Percentiles rank a stretch among this genome's conserved stretches.
phyloP scores from a whole-genome alignment of 2,329 filamentous ascomycete genomes.

The Penicillium paneum region DNA sequence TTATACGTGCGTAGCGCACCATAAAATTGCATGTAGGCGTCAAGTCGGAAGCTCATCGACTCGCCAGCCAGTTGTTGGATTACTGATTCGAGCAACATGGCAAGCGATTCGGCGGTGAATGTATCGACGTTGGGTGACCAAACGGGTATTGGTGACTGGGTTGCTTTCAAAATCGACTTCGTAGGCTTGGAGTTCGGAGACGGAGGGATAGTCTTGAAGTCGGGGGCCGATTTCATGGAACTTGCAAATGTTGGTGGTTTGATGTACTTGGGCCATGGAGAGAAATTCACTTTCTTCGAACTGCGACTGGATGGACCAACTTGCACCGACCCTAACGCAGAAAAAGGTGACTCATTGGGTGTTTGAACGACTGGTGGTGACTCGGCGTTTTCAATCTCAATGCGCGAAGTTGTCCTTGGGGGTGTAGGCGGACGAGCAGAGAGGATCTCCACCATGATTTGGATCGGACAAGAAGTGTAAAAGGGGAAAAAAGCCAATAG shows the following conservation, averaged over 20 bases:
- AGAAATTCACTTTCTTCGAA: slow-evolving; percentile 62
- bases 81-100: slow-evolving; percentile 79
- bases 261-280: slow-evolving; percentile 56
- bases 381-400: slow-evolving; percentile 36
- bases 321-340: slow-evolving; percentile 36
- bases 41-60: slow-evolving; percentile 69
- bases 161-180: slow-evolving; percentile 80
- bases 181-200: slow-evolving; percentile 53
- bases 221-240: slow-evolving; percentile 38
- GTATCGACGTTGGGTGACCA: slow-evolving; percentile 44
- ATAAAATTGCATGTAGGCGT: slow-evolving; percentile 81
- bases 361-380: slow-evolving; percentile 34
- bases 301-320: slow-evolving; percentile 36
- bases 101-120: slow-evolving; percentile 59
- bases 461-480: slow-evolving; percentile 13
- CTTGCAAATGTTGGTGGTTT: slow-evolving; percentile 43
- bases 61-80: slow-evolving; percentile 74
- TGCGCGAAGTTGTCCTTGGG: slow-evolving; percentile 44
- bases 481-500: slow-evolving; percentile 11
- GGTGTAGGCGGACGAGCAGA: slow-evolving; percentile 56
- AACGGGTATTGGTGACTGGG: slow-evolving; percentile 43
- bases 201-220: slow-evolving; percentile 48
- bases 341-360: slow-evolving; percentile 46
- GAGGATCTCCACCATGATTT: slow-evolving; percentile 46
- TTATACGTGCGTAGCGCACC: slow-evolving; percentile 76